phyloP scores from a whole-genome alignment of 148 eudicot genomes.

The Polygonum maritimum region DNA sequence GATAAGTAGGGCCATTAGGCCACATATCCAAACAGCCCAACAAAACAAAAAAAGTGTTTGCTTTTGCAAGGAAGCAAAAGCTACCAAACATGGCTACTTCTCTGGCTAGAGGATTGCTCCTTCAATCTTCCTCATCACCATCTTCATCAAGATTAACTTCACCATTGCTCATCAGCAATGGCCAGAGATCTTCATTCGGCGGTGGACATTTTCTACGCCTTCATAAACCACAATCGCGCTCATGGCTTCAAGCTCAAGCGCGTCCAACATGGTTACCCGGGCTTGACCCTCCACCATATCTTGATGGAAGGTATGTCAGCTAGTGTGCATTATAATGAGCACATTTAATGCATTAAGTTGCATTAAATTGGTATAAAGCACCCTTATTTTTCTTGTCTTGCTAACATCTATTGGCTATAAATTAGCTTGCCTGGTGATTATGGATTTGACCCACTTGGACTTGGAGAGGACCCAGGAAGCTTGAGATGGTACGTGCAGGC shows the following conservation, averaged over 20 bases:
- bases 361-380: not conserved
- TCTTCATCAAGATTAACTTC: conserved; percentile 11
- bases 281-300: conserved; percentile 80
- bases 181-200: conserved; percentile 19
- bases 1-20: conserved; percentile 8
- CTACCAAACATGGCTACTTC: conserved; percentile 30
- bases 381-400: not conserved
- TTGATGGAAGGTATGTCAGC: conserved; percentile 70
- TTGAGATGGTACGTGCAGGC: conserved; percentile 97
- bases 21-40: not conserved
- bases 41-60: not conserved
- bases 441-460: conserved; percentile 90
- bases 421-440: conserved; percentile 78
- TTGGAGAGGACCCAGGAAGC: conserved; percentile 86
- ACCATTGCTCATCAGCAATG: conserved; percentile 20
- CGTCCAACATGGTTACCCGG: conserved; percentile 95
- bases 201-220: conserved; percentile 10
- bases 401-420: not conserved
- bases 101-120: conserved; percentile 29
- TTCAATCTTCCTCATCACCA: conserved; percentile 36
- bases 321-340: too few relatives aligned
- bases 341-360: too few relatives aligned
- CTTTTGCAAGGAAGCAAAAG: not conserved
- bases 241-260: conserved; percentile 44
- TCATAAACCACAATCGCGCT: conserved; percentile 11